Percentiles rank a stretch among this genome's conserved stretches.
Conservation (phyloP, 2,329 filamentous ascomycete species). For the Pestalotiopsis sp. region DNA sequence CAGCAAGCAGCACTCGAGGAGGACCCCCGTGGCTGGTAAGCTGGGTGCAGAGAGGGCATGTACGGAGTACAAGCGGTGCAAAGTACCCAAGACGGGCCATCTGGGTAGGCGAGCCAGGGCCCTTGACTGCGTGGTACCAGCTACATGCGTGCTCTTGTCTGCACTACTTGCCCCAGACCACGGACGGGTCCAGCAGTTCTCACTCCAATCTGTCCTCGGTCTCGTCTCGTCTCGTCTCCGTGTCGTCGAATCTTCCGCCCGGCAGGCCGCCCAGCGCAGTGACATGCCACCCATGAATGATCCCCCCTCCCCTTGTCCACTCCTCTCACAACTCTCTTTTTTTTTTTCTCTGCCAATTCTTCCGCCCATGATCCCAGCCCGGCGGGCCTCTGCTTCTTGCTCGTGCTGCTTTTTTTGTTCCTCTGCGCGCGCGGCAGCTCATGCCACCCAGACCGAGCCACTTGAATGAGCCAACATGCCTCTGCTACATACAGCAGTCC, state of each 20-base stretch:
- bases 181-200: neutral
- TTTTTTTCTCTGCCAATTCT: neutral
- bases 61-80: neutral
- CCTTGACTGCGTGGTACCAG: neutral
- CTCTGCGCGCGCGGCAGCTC: constrained; percentile 5
- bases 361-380: constrained; percentile 13
- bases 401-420: neutral
- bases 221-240: neutral
- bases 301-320: constrained; percentile 1
- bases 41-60: neutral
- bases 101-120: neutral
- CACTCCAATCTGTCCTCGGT: constrained; percentile 7
- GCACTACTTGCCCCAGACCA: neutral
- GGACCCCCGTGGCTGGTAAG: neutral
- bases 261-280: neutral
- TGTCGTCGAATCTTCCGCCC: constrained; percentile 8
- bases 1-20: neutral
- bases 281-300: neutral
- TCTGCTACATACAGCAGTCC: neutral
- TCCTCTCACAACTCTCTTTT: neutral
- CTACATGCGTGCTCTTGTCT: neutral
- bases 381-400: neutral
- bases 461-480: neutral
- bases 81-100: neutral
- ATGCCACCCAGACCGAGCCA: neutral